These are phyloP conservation scores for Tremella fuciformis DNA, from an alignment of 768 basidiomycete species.

Conservation along the genomic window DNA sequence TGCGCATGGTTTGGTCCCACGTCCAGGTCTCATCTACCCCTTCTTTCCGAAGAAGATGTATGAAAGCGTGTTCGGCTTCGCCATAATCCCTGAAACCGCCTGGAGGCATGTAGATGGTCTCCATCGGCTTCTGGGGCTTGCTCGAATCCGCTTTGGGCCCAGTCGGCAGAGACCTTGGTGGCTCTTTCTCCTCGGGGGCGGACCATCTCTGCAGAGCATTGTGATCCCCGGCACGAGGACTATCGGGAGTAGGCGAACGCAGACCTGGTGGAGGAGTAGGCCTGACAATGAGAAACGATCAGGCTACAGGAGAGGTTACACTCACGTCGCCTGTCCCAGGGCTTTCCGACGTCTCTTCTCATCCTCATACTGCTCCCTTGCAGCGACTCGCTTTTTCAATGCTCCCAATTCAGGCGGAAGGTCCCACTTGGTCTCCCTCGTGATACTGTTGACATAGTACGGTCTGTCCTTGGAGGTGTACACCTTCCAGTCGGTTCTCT, in stretches of 20 bases:
- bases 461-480: constrained; percentile 81
- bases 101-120: constrained; percentile 80
- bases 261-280: constrained; percentile 23
- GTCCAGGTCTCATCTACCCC: constrained; percentile 90
- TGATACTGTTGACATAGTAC: constrained; percentile 64
- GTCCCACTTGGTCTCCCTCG: constrained; percentile 90
- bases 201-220: constrained; percentile 16
- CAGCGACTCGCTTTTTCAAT: constrained; percentile 77
- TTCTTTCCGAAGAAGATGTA: constrained; percentile 79
- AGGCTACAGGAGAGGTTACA: constrained; percentile 25
- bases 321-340: constrained; percentile 53
- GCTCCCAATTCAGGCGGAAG: constrained; percentile 88
- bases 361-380: constrained; percentile 22
- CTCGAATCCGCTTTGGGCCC: constrained; percentile 1
- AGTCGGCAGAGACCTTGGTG: constrained; percentile 2
- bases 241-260: constrained; percentile 26
- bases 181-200: constrained; percentile 8
- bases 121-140: constrained; percentile 41
- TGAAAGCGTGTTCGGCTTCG: constrained; percentile 92
- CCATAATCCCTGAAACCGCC: constrained; percentile 81
- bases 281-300: constrained; percentile 3
- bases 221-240: constrained; percentile 4
- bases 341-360: constrained; percentile 59
- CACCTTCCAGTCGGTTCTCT: constrained; percentile 90
- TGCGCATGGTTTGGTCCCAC: constrained; percentile 98